Conservation (phyloP, 2,329 filamentous ascomycete species). For the Coniochaeta prunicola region DNA sequence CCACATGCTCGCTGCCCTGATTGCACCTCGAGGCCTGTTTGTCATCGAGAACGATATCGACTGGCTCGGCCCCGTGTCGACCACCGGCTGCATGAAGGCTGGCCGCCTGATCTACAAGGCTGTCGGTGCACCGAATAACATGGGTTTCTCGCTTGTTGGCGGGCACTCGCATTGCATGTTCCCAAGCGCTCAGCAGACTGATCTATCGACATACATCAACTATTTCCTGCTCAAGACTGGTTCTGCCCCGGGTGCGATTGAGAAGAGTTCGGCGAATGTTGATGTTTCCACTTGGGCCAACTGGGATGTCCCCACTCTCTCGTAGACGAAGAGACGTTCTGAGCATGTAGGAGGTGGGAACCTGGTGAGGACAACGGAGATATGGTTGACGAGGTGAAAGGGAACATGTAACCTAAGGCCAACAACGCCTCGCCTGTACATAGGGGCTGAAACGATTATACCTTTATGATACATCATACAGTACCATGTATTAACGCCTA, state of each 20-base stretch:
- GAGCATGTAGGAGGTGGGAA: not conserved
- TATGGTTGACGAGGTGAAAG: not conserved
- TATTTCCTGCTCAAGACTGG: slow-evolving; percentile 39
- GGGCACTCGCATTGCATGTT: slow-evolving; percentile 50
- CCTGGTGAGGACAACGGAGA: not conserved
- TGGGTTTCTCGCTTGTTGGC: slow-evolving; percentile 50
- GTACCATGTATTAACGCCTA: no score
- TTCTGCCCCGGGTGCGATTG: slow-evolving; percentile 23
- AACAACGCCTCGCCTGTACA: not conserved
- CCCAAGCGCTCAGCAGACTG: slow-evolving; percentile 41
- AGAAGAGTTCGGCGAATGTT: slow-evolving; percentile 30
- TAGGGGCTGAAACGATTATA: not conserved
- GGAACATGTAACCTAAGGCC: not conserved
- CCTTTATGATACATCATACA: no score
- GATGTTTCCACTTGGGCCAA: slow-evolving; percentile 30
- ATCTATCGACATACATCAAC: slow-evolving; percentile 47
- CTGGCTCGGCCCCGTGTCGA: slow-evolving; percentile 50
- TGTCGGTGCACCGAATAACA: slow-evolving; percentile 42
- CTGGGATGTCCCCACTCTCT: slow-evolving; percentile 30
- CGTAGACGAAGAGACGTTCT: slow-evolving; percentile 11
- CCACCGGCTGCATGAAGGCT: slow-evolving; percentile 50
- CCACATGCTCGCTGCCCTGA: slow-evolving; percentile 48
- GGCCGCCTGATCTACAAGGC: slow-evolving; percentile 46
- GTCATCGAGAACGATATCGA: slow-evolving; percentile 52
- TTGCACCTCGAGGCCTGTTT: slow-evolving; percentile 47